Percentiles rank a stretch among this genome's conserved stretches.
Evolutionary conservation across 1,284 basidiomycete species (phyloP).

Genomic region (Schizopora paradoxa): DNA sequence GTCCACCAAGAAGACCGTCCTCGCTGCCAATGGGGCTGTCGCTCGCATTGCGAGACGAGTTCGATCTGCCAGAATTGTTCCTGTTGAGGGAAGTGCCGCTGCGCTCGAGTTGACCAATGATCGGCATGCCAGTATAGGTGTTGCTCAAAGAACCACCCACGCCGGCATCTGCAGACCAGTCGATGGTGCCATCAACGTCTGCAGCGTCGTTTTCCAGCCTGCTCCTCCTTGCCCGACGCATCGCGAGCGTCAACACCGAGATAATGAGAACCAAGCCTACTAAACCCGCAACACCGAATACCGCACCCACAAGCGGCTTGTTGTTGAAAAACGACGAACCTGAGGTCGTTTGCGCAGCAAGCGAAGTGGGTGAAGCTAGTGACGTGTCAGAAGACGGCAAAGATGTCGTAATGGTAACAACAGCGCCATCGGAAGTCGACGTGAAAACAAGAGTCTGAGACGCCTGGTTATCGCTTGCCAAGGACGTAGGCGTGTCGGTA

Average conservation of each 20-base stretch:
- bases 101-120: too few species aligned
- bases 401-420: constrained; percentile 27
- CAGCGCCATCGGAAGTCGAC: constrained; percentile 19
- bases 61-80: too few species aligned
- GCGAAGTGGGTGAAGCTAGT: constrained; percentile 4
- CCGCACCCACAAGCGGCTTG: constrained; percentile 50
- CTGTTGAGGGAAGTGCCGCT: too few species aligned
- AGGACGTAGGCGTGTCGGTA: constrained; percentile 3
- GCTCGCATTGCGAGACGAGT: too few species aligned
- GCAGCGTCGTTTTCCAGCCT: too few species aligned
- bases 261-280: constrained; percentile 44
- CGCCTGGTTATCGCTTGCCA: constrained; percentile 1
- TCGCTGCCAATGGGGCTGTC: too few species aligned
- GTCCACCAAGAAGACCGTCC: too few species aligned
- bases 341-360: constrained; percentile 19
- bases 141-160: too few species aligned
- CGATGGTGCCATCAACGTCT: too few species aligned
- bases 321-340: constrained; percentile 51
- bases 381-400: constrained; percentile 18
- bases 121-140: too few species aligned
- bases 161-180: too few species aligned
- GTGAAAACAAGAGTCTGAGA: constrained; percentile 11
- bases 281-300: constrained; percentile 52
- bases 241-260: constrained; percentile 37
- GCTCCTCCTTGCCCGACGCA: too few species aligned